A percentile compares a stretch with the other conserved stretches of the same genome.
phyloP scores from a whole-genome alignment of 225 moss, liverwort and hornwort genomes.

The Ulota crispa region DNA sequence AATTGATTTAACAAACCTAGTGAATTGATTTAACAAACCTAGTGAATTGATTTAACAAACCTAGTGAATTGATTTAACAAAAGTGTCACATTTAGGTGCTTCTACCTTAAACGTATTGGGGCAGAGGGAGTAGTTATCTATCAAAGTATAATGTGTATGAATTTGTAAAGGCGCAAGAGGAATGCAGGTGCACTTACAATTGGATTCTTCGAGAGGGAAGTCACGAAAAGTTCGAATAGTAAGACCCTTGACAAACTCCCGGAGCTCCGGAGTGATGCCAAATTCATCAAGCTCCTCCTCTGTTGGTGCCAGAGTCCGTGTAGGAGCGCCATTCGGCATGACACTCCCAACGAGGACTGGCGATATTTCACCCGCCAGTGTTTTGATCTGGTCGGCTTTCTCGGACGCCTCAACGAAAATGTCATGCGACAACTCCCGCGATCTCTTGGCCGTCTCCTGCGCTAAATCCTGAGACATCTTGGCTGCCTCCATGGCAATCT shows the following conservation, averaged over 20 bases:
- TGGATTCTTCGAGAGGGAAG: constrained; percentile 74
- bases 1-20: too few species aligned
- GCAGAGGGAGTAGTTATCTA: not conserved
- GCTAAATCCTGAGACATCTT: constrained; percentile 88
- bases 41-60: too few species aligned
- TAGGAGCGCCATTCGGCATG: constrained; percentile 27
- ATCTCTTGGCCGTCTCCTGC: constrained; percentile 81
- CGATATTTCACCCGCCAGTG: constrained; percentile 77
- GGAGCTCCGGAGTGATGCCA: constrained; percentile 81
- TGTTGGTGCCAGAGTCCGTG: constrained; percentile 46
- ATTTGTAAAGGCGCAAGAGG: not conserved
- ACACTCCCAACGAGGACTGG: constrained; percentile 52
- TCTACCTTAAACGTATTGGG: too few species aligned
- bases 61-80: too few species aligned
- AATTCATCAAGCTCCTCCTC: constrained; percentile 89
- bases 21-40: too few species aligned
- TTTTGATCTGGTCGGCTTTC: constrained; percentile 92
- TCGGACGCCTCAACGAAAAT: constrained; percentile 76
- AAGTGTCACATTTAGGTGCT: too few species aligned
- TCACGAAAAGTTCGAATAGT: constrained; percentile 88
- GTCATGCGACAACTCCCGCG: constrained; percentile 69
- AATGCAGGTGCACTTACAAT: constrained; percentile 45
- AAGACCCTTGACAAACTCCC: constrained; percentile 88
- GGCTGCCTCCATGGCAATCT: constrained; percentile 86
- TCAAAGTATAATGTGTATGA: not conserved